Percentiles rank a stretch among this genome's conserved stretches.
Evolutionary conservation across 495 filamentous ascomycete genomes (phyloP).

Genomic region (Aspergillus homomorphus): DNA sequence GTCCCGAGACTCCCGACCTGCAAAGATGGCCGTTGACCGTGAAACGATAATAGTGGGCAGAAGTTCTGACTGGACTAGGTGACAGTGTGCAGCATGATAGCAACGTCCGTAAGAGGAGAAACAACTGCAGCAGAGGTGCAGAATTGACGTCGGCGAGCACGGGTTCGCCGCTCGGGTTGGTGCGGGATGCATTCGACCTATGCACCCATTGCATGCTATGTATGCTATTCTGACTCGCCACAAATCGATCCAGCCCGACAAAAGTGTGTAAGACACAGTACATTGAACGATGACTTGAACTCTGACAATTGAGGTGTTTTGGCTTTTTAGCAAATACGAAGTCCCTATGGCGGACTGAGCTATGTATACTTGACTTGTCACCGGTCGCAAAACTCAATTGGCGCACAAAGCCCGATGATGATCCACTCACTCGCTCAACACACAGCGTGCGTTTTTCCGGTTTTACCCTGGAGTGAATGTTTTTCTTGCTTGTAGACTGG

Average conservation of each 20-base stretch:
- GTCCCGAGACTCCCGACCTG: background rate
- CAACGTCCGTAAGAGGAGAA: background rate
- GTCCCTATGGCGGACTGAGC: no score
- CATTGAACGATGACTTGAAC: no score
- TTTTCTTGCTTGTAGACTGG: constrained; percentile 63
- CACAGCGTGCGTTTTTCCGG: constrained; percentile 75
- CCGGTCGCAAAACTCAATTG: background rate
- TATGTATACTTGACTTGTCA: background rate
- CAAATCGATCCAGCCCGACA: no score
- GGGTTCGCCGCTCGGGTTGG: background rate
- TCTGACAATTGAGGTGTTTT: no score
- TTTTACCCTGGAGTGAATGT: constrained; percentile 75
- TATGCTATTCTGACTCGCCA: no score
- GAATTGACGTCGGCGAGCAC: background rate
- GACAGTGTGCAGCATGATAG: no score
- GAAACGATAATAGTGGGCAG: no score
- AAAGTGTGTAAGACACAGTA: no score
- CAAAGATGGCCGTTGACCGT: background rate
- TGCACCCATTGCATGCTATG: no score
- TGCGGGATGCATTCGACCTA: no score
- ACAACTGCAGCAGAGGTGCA: background rate
- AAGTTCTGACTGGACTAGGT: no score
- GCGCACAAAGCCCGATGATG: background rate
- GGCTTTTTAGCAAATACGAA: no score
- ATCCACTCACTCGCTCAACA: constrained; percentile 51